These are phyloP conservation scores for Gossypium lobatum DNA, from an alignment of 441 rosid species.

Conservation along the genomic window DNA sequence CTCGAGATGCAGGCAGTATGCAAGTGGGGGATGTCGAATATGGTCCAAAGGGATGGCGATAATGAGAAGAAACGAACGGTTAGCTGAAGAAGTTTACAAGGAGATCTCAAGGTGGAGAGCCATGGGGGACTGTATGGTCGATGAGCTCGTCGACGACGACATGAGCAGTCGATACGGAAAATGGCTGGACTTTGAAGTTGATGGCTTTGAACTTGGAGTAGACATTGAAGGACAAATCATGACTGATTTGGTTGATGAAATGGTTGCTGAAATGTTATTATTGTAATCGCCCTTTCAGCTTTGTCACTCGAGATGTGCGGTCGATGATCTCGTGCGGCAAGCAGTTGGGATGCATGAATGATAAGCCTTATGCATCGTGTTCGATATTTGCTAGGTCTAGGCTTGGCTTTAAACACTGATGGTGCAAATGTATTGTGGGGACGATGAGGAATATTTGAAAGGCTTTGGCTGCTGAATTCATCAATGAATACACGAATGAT, in stretches of 20 bases:
- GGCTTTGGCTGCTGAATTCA: conserved; percentile 11
- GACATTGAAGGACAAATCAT: conserved; percentile 16
- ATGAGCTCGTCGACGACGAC: conserved; percentile 85
- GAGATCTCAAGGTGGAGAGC: conserved; percentile 60
- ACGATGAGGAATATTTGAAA: conserved; percentile 46
- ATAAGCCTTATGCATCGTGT: too few relatives aligned
- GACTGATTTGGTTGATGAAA: conserved; percentile 50
- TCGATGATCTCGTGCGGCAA: not conserved
- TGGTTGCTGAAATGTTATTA: conserved; percentile 40
- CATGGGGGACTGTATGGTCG: conserved; percentile 81
- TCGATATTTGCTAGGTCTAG: not conserved
- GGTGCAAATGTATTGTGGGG: conserved; percentile 25
- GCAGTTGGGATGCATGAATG: not conserved
- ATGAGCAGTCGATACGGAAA: conserved; percentile 79
- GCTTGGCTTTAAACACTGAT: conserved; percentile 30
- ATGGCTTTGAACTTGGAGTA: conserved; percentile 30
- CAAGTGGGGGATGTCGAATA: conserved; percentile 47
- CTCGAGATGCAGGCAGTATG: conserved; percentile 41
- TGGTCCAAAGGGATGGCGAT: conserved; percentile 45
- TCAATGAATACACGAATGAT: not conserved
- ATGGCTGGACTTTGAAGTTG: conserved; percentile 60
- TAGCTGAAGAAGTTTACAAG: conserved; percentile 69
- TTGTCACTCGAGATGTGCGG: not conserved
- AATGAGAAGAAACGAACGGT: conserved; percentile 43
- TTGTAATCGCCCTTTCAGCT: conserved; percentile 14